Evolutionary conservation across 2,329 filamentous ascomycete genomes (phyloP), one percentile per base, ranked within the genome.

Genomic region (Neurospora crassa): DNA sequence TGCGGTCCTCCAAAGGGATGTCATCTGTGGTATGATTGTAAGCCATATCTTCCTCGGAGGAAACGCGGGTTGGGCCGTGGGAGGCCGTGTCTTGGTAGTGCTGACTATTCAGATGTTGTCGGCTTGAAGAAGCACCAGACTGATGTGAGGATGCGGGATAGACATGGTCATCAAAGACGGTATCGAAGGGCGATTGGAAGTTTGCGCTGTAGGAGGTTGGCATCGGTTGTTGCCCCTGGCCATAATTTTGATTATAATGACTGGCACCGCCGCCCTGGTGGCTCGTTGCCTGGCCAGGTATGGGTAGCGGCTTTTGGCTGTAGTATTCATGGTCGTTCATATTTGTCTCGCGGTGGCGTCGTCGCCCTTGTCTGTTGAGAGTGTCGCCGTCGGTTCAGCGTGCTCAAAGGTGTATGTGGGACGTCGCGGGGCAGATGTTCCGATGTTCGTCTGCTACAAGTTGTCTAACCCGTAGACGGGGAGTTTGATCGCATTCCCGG

Each of bases 301-400:
- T 84, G 81, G 72, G 82, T 78, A 73, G 82, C 75, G 78, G 81
- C 78, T 78, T 77, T 72, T 75, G 76, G 70, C 69, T 75, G 77
- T 92, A 92, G 81, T 92, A 92, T 76, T 91, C 87, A 82, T 89
- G 86, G 74, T 87, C 84, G 67, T 88, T 86, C 89, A 91, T 90
- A 76, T 70, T 83, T 63, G 53, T 63, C 53, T 63, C 24, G 18
- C 53, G 16, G 53, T 59, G 53, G 29, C 53, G 53, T 63, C 53
- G 53, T 37, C 29, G 53, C 53, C 53, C 53, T 63, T n/a, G 53
- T 37, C 53, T 63, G 53, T 63, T 34, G 53, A 29, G 3, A 18
- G 53, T 63, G 29, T 37, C 24, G 29, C 18, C 16, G 53, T 34
- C 53, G 53, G 53, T 63, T 63, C 53, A 11, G 29, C 53, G 24